A percentile compares a stretch with the other conserved stretches of the same genome.
phyloP scores from a whole-genome alignment of 441 rosid genomes.

The Corymbia citriodora region DNA sequence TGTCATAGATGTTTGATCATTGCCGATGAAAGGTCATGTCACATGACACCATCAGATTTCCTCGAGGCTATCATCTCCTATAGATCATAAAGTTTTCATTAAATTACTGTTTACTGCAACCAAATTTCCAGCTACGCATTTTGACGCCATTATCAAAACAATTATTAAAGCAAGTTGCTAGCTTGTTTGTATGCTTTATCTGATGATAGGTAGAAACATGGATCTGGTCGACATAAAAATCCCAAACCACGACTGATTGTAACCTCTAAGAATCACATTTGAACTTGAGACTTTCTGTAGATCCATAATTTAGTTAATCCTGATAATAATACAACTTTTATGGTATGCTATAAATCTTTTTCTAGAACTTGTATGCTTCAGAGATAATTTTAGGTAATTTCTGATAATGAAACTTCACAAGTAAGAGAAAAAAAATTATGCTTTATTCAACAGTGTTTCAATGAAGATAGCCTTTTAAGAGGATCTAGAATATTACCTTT shows the following conservation, averaged over 20 bases:
- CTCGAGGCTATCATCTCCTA: neutral
- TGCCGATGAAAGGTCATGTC: neutral
- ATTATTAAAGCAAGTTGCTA: neutral
- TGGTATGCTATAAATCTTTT: neutral
- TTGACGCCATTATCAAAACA: neutral
- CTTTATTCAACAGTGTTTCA: neutral
- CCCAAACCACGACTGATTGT: neutral
- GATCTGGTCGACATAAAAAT: neutral
- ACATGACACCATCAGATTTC: neutral
- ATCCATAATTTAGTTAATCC: neutral
- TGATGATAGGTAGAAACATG: neutral
- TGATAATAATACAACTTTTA: neutral
- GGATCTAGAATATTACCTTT: slow-evolving; percentile 55
- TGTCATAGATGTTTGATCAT: neutral
- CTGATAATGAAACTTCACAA: neutral
- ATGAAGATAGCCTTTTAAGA: neutral
- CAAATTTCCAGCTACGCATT: neutral
- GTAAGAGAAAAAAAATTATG: neutral
- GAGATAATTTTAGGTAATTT: neutral
- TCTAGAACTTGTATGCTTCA: neutral
- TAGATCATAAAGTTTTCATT: neutral
- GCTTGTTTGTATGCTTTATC: neutral
- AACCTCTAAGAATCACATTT: neutral
- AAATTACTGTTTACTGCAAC: neutral
- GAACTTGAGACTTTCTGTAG: neutral